Evolutionary conservation across 2,329 filamentous ascomycete genomes (phyloP).

Genomic region (Colletotrichum sp.): DNA sequence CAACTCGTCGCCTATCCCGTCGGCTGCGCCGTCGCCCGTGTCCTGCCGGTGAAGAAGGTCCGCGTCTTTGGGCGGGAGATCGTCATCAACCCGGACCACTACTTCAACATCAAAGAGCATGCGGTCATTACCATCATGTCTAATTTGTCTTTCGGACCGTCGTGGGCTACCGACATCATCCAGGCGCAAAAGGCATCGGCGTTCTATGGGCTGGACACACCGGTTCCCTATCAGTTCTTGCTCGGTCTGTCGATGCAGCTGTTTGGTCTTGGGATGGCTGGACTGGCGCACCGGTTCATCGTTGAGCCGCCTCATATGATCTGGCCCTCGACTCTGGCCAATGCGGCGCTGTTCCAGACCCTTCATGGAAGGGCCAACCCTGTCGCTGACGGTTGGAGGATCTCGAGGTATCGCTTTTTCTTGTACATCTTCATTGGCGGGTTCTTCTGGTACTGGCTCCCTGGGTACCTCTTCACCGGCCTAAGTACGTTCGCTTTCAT

Average conservation of each 20-base stretch:
- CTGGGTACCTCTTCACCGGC: conserved; percentile 47
- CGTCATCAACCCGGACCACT: conserved; percentile 49
- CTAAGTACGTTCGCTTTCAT: conserved; percentile 50
- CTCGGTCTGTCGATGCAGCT: conserved; percentile 51
- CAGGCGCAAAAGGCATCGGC: conserved; percentile 48
- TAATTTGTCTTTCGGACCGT: conserved; percentile 47
- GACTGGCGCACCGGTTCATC: conserved; percentile 42
- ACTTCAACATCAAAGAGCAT: conserved; percentile 59
- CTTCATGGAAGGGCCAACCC: conserved; percentile 44
- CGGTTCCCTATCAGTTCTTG: conserved; percentile 47
- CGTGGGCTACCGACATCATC: conserved; percentile 48
- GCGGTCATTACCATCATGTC: conserved; percentile 58
- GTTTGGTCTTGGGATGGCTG: conserved; percentile 53
- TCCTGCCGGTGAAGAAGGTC: conserved; percentile 36
- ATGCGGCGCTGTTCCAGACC: conserved; percentile 44
- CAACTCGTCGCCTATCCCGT: conserved; percentile 41
- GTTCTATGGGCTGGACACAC: conserved; percentile 41
- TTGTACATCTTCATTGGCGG: conserved; percentile 39
- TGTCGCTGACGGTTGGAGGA: conserved; percentile 38
- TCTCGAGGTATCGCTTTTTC: conserved; percentile 40
- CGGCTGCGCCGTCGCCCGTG: conserved; percentile 35
- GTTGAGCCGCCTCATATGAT: conserved; percentile 49
- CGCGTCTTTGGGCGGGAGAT: conserved; percentile 35
- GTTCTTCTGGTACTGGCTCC: conserved; percentile 55
- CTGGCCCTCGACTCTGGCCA: conserved; percentile 52